Conservation (phyloP, 495 filamentous ascomycete species). For the Trichoderma virens region DNA sequence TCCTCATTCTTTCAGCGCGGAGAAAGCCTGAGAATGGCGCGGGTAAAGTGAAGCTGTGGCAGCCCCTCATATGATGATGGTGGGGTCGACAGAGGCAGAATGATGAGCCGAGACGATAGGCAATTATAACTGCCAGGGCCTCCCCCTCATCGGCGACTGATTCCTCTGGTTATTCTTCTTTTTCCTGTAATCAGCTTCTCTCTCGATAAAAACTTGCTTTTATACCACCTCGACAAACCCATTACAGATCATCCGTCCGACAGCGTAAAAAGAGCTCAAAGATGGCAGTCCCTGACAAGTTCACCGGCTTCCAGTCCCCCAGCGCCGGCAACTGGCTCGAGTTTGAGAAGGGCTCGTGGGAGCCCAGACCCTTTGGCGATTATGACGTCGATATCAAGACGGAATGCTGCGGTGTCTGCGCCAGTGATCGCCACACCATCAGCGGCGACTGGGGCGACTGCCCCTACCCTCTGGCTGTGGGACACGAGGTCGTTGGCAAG, state of each 20-base stretch:
- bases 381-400: conserved; percentile 53
- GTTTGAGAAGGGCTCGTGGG: conserved; percentile 50
- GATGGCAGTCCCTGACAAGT: conserved; percentile 33
- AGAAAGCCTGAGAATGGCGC: neutral
- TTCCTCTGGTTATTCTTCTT: neutral
- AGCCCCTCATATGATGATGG: conserved; percentile 4
- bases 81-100: neutral
- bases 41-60: neutral
- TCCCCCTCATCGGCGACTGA: neutral
- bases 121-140: neutral
- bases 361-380: conserved; percentile 50
- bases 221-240: too few relatives aligned
- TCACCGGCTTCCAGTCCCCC: conserved; percentile 49
- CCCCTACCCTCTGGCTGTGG: conserved; percentile 44
- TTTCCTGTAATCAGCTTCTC: neutral
- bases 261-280: neutral
- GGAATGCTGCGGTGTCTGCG: conserved; percentile 48
- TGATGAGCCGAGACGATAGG: neutral
- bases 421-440: conserved; percentile 50
- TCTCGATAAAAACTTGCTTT: too few relatives aligned
- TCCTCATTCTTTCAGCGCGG: neutral
- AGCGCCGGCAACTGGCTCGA: conserved; percentile 42
- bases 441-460: conserved; percentile 48
- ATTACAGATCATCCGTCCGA: too few relatives aligned
- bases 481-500: conserved; percentile 44